Percentiles rank a stretch among this genome's conserved stretches.
These are phyloP conservation scores for Mesostigma viride DNA, from an alignment of 139 green algal species.

Conservation along the genomic window DNA sequence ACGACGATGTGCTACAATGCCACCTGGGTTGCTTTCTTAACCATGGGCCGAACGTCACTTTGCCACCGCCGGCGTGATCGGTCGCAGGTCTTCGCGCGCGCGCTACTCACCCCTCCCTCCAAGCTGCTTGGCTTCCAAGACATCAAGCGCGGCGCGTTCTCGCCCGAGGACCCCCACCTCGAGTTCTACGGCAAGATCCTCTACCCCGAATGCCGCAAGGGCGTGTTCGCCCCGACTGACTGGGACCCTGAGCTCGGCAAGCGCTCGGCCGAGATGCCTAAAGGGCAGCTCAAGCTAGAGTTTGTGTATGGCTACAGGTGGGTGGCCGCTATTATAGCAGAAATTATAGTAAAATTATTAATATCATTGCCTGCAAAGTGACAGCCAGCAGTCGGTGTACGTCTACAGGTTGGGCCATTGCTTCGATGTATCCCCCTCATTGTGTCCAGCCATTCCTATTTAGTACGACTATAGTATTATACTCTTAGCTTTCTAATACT, in stretches of 20 bases:
- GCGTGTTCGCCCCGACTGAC: slow-evolving; percentile 48
- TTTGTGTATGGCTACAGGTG: slow-evolving; percentile 63
- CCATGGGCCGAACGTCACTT: too few relatives aligned
- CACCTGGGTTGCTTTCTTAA: too few relatives aligned
- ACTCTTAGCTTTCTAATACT: too few relatives aligned
- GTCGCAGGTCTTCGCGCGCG: slow-evolving; percentile 30
- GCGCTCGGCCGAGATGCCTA: slow-evolving; percentile 49
- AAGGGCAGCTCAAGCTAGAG: slow-evolving; percentile 45
- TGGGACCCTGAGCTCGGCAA: slow-evolving; percentile 48
- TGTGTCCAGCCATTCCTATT: too few relatives aligned
- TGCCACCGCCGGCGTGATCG: not conserved
- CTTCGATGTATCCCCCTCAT: too few relatives aligned
- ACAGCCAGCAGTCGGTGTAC: too few relatives aligned
- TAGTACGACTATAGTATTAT: too few relatives aligned
- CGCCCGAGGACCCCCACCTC: slow-evolving; percentile 25
- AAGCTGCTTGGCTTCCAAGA: slow-evolving; percentile 12
- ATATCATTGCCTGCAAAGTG: slow-evolving; percentile 34
- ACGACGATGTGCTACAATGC: too few relatives aligned
- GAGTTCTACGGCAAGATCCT: slow-evolving; percentile 61
- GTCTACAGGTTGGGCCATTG: too few relatives aligned
- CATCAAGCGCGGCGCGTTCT: slow-evolving; percentile 46
- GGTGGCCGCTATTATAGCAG: slow-evolving; percentile 31
- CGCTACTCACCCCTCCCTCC: slow-evolving; percentile 42
- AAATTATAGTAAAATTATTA: too few relatives aligned
- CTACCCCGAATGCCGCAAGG: slow-evolving; percentile 54